Percentiles rank a stretch among this genome's conserved stretches.
These are phyloP conservation scores for Candida cerambycidarum DNA, from an alignment of 805 yeast genomes.

Conservation along the genomic window DNA sequence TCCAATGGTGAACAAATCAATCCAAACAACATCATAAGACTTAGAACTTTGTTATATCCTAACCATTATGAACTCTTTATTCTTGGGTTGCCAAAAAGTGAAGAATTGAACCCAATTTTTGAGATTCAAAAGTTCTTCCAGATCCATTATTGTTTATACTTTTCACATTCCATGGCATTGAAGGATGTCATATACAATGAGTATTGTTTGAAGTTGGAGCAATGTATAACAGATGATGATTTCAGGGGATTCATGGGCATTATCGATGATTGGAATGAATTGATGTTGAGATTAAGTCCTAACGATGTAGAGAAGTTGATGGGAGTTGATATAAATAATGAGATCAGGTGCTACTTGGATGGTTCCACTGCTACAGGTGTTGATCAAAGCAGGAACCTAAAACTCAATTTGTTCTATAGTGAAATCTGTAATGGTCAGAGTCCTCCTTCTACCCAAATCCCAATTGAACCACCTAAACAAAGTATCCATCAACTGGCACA, in stretches of 20 bases:
- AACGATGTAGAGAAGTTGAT: neutral
- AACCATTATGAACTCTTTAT: constrained; percentile 50
- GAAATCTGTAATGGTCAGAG: neutral
- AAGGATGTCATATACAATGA: constrained; percentile 32
- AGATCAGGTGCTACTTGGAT: constrained; percentile 20
- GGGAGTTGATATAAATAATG: constrained; percentile 23
- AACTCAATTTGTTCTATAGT: neutral
- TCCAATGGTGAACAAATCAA: constrained; percentile 21
- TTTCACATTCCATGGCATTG: constrained; percentile 35
- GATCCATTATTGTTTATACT: constrained; percentile 40
- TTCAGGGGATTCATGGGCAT: constrained; percentile 35
- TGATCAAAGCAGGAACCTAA: no score
- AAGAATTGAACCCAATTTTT: constrained; percentile 59
- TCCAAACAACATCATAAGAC: constrained; percentile 27
- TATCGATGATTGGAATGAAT: constrained; percentile 41
- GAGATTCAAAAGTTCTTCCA: constrained; percentile 55
- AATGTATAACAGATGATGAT: constrained; percentile 31
- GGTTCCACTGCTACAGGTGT: no score
- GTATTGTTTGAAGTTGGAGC: constrained; percentile 32
- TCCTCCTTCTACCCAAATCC: neutral
- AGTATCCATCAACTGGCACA: neutral
- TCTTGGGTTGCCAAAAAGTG: constrained; percentile 51
- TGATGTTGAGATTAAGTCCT: constrained; percentile 41
- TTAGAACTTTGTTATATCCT: constrained; percentile 42
- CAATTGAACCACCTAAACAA: neutral